phyloP scores from a whole-genome alignment of 306 rosid genomes.

The Sesbania bispinosa region DNA sequence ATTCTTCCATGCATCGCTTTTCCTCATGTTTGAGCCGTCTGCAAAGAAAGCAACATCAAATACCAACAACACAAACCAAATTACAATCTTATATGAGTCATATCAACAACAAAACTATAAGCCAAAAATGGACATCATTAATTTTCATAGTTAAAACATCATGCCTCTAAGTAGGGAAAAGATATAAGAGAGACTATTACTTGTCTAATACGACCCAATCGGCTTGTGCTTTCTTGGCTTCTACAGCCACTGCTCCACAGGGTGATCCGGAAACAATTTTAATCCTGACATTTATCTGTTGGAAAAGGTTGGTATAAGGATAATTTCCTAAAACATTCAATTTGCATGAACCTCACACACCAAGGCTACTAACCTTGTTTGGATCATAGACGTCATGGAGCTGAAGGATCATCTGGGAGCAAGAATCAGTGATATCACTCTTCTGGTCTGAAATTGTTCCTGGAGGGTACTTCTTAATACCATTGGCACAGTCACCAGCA shows the following conservation, averaged over 20 bases:
- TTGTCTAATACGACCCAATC: no score
- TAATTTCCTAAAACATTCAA: no score
- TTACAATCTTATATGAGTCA: not conserved
- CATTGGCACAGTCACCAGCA: conserved; percentile 86
- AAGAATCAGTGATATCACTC: no score
- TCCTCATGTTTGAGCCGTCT: no score
- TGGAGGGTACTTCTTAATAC: conserved; percentile 49
- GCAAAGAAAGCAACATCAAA: conserved; percentile 15
- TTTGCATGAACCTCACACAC: no score
- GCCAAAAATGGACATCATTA: not conserved
- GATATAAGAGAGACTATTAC: conserved; percentile 45
- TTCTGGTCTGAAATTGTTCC: conserved; percentile 64
- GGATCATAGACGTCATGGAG: no score
- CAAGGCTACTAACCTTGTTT: no score
- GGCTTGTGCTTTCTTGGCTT: conserved; percentile 76
- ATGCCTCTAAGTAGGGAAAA: conserved; percentile 2
- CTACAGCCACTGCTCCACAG: conserved; percentile 78
- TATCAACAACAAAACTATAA: not conserved
- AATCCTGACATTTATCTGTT: no score
- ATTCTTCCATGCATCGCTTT: no score
- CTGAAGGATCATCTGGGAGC: no score
- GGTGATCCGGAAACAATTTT: conserved; percentile 83
- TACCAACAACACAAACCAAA: not conserved
- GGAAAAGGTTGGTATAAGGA: no score
- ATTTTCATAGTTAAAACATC: conserved; percentile 12